Conservation (phyloP, 2,329 filamentous ascomycete species). For the Tricladium varicosporioides region DNA sequence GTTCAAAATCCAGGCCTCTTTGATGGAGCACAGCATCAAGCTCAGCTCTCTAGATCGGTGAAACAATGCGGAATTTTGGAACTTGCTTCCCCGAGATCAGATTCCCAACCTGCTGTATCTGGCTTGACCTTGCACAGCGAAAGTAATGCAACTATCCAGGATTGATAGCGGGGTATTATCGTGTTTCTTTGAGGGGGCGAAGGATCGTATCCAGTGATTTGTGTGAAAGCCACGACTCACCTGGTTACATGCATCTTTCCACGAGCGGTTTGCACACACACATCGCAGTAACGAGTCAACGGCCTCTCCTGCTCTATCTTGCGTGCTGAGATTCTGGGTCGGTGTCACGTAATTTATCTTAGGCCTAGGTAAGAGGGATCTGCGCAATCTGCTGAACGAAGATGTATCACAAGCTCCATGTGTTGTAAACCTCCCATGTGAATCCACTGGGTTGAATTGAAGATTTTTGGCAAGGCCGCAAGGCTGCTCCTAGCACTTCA, state of each 20-base stretch:
- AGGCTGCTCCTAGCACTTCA: background rate
- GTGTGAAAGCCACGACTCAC: background rate
- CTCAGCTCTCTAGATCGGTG: conserved; percentile 1
- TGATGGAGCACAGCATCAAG: conserved; percentile 1
- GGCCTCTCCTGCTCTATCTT: conserved; percentile 6
- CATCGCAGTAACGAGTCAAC: conserved; percentile 4
- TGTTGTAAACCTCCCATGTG: background rate
- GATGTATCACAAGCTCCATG: background rate
- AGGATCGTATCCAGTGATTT: background rate
- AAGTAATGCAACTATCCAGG: conserved; percentile 1
- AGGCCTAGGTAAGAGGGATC: conserved; percentile 2
- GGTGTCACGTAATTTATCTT: background rate
- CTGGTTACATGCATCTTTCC: conserved; percentile 12
- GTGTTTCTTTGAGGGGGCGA: background rate
- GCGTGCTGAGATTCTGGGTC: conserved; percentile 1
- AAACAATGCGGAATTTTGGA: background rate
- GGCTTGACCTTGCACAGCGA: background rate
- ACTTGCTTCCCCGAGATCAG: background rate
- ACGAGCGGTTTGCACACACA: conserved; percentile 6
- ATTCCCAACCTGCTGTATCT: background rate
- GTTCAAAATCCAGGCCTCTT: background rate
- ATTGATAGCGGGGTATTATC: background rate
- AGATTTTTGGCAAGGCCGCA: background rate
- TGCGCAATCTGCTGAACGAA: background rate
- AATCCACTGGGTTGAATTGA: background rate